These are phyloP conservation scores for Talaromyces sp. DNA, from an alignment of 2,329 filamentous ascomycete species.

Conservation along the genomic window DNA sequence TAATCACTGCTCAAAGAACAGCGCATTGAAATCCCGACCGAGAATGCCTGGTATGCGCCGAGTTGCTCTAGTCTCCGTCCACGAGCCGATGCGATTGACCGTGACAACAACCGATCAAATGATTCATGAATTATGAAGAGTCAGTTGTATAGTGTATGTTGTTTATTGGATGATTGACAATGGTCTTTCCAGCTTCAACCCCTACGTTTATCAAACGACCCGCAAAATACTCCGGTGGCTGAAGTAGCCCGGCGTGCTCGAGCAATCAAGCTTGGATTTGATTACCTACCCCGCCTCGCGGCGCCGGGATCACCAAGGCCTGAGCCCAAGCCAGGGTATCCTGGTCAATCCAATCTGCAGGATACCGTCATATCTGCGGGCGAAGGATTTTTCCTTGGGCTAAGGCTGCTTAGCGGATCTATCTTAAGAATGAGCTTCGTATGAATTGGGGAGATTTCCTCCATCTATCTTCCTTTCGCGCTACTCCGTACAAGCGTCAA, in stretches of 20 bases:
- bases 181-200: neutral
- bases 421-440: neutral
- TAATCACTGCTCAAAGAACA: neutral
- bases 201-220: neutral
- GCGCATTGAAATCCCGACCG: neutral
- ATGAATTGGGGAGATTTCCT: neutral
- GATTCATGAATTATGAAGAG: neutral
- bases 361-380: neutral
- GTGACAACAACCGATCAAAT: neutral
- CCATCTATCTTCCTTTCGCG: neutral
- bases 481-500: neutral
- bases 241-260: neutral
- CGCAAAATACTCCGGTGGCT: conserved; percentile 6
- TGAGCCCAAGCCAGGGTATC: neutral
- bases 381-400: neutral
- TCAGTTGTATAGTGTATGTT: neutral
- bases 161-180: neutral
- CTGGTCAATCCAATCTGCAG: neutral
- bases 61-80: neutral
- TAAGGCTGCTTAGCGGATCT: neutral
- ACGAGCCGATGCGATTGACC: neutral
- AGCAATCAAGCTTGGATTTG: neutral
- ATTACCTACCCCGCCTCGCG: neutral
- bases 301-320: neutral
- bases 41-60: neutral